Evolutionary conservation across 441 rosid species (phyloP), one percentile per base, ranked within the genome.

Genomic region (Mallotus repandus): DNA sequence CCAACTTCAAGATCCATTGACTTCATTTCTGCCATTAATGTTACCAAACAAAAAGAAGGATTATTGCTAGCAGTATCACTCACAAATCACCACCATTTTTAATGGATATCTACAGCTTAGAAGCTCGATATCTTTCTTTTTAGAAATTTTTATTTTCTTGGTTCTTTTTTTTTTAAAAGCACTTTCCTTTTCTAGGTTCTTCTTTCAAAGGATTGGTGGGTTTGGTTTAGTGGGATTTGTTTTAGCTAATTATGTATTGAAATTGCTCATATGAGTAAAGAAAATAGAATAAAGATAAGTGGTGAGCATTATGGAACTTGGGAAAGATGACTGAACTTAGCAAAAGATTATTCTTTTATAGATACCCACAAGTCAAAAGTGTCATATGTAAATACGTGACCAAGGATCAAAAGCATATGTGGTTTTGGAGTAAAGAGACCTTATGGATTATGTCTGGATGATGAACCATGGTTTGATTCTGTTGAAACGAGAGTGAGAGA

Each of bases 391-490:
- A 25, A 25, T 25, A 25, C 29, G 29, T 1, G 1, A 25, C 1
- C 29, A 25, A 25, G 0, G 29, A 25, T 25, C 29, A 25, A 25
- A 25, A 25, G 29, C 29, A 25, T 25, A 1, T 25, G 29, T 0
- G 29, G 29, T 29, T 43, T 68, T 49, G 57, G 73, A 22, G 84
- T 79, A 71, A 6, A 94, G 88, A 0, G 87, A 59, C 15, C 64
- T 77, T 0, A 25, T 78, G 73, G 63, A 60, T 76, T 91, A 96
- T 0, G 70, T 22, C 72, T 89, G 87, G 74, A 90, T 14, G 22
- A 94, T n/a, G 8, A 94, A 82, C 98, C 98, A 91, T 0, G 98
- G 96, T 32, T 81, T 79, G 77, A 70, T 25, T 45, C 63, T 78
- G 68, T 83, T 85, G 77, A 69, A 21, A 59, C 74, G 78, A 67